Conservation (phyloP, 73 alveolate genomes). For the Symbiodinium natans region DNA sequence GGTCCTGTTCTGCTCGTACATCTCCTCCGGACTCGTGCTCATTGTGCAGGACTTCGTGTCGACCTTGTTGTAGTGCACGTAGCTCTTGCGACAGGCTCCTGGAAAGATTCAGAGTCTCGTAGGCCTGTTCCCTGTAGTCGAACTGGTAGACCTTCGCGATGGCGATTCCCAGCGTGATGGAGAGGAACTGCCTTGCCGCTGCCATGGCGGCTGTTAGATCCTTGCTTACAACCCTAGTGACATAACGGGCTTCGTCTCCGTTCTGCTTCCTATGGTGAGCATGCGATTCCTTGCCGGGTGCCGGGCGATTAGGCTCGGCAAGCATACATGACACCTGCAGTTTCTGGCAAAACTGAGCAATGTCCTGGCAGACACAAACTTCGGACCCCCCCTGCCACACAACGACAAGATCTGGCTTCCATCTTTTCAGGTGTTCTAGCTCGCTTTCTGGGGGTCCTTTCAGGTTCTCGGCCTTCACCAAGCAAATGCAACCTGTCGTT, state of each 20-base stretch:
- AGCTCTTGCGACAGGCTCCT: no score
- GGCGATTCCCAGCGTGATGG: no score
- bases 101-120: no score
- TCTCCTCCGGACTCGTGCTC: background rate
- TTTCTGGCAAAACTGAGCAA: background rate
- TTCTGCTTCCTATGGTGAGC: no score
- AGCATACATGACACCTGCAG: background rate
- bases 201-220: no score
- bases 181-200: no score
- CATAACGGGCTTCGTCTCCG: no score
- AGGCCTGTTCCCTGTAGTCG: background rate
- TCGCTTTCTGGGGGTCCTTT: background rate
- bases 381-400: background rate
- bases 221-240: no score
- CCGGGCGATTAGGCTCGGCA: no score
- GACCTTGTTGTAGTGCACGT: background rate
- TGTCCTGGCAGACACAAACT: background rate
- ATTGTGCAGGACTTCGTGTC: background rate
- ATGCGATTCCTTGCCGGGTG: no score
- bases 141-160: background rate
- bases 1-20: background rate
- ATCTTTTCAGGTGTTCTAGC: no score
- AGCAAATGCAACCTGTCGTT: no score
- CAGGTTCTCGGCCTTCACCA: background rate
- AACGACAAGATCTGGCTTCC: background rate